A percentile compares a stretch with the other conserved stretches of the same genome.
Evolutionary conservation across 495 filamentous ascomycete genomes (phyloP).

Genomic region (Penicillium alfredii): DNA sequence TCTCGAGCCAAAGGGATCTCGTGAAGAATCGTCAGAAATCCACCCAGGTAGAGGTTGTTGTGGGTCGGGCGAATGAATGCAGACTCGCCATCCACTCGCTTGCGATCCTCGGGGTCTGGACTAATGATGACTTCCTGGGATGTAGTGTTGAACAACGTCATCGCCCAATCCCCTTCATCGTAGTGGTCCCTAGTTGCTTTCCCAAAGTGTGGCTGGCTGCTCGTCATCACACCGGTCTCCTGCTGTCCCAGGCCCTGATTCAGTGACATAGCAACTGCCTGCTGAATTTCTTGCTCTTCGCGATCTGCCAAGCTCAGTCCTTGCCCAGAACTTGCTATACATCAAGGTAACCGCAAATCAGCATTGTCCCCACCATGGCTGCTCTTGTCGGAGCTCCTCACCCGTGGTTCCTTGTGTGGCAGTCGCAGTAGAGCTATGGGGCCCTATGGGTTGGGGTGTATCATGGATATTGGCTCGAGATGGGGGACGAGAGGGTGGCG

Average conservation of each 20-base stretch:
- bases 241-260: slow-evolving; percentile 43
- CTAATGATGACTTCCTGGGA: slow-evolving; percentile 55
- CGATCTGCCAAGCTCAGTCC: slow-evolving; percentile 43
- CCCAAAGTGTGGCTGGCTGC: slow-evolving; percentile 51
- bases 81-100: slow-evolving; percentile 52
- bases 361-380: slow-evolving; percentile 7
- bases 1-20: slow-evolving; percentile 77
- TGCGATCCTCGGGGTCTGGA: slow-evolving; percentile 55
- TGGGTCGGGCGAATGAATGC: slow-evolving; percentile 67
- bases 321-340: slow-evolving; percentile 39
- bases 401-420: slow-evolving; percentile 17
- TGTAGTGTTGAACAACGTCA: slow-evolving; percentile 54
- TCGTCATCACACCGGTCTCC: slow-evolving; percentile 51
- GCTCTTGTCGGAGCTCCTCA: slow-evolving; percentile 14
- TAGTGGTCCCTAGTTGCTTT: slow-evolving; percentile 70
- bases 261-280: slow-evolving; percentile 51
- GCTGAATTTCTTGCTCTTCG: slow-evolving; percentile 53
- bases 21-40: slow-evolving; percentile 72
- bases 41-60: slow-evolving; percentile 54
- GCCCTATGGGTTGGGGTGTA: slow-evolving; percentile 10
- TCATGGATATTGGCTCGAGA: slow-evolving; percentile 53
- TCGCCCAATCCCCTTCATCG: slow-evolving; percentile 67
- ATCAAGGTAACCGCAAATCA: slow-evolving; percentile 11
- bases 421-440: slow-evolving; percentile 3
- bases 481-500: slow-evolving; percentile 63